Percentiles rank a stretch among this genome's conserved stretches.
These are phyloP conservation scores for Pholiota molesta DNA, from an alignment of 768 basidiomycete species.

Conservation along the genomic window DNA sequence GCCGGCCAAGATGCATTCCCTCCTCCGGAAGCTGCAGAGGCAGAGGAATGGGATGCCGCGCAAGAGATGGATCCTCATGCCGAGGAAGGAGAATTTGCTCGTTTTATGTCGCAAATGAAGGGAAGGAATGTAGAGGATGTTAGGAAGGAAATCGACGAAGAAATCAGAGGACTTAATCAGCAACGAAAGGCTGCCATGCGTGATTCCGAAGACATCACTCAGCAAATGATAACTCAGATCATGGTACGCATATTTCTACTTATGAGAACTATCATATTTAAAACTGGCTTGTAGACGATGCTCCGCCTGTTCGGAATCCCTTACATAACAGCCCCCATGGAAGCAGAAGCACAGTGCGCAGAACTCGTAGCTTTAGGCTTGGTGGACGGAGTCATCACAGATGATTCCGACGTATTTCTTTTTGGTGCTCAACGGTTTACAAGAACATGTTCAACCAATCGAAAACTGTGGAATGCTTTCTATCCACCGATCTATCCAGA, in stretches of 20 bases:
- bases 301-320: slow-evolving; percentile 95
- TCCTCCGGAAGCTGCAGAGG: slow-evolving; percentile 19
- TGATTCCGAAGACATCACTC: slow-evolving; percentile 93
- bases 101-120: slow-evolving; percentile 89
- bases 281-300: slow-evolving; percentile 61
- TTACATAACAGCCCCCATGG: slow-evolving; percentile 98
- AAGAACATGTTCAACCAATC: slow-evolving; percentile 99
- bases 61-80: slow-evolving; percentile 80
- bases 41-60: slow-evolving; percentile 73
- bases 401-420: slow-evolving; percentile 98
- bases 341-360: slow-evolving; percentile 99
- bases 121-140: slow-evolving; percentile 83
- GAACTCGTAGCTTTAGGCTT: slow-evolving; percentile 82
- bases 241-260: slow-evolving; percentile 47
- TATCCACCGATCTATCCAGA: slow-evolving; percentile 78
- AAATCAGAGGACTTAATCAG: slow-evolving; percentile 79
- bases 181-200: slow-evolving; percentile 89
- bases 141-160: slow-evolving; percentile 87
- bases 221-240: slow-evolving; percentile 90
- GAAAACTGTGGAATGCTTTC: slow-evolving; percentile 97
- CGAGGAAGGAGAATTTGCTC: slow-evolving; percentile 90
- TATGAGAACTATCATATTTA: background rate
- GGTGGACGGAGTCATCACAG: slow-evolving; percentile 97
- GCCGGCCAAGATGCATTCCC: slow-evolving; percentile 25
- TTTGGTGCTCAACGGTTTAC: slow-evolving; percentile 95